Conservation (phyloP, 2,329 filamentous ascomycete species). For the Penicillium brasilianum region DNA sequence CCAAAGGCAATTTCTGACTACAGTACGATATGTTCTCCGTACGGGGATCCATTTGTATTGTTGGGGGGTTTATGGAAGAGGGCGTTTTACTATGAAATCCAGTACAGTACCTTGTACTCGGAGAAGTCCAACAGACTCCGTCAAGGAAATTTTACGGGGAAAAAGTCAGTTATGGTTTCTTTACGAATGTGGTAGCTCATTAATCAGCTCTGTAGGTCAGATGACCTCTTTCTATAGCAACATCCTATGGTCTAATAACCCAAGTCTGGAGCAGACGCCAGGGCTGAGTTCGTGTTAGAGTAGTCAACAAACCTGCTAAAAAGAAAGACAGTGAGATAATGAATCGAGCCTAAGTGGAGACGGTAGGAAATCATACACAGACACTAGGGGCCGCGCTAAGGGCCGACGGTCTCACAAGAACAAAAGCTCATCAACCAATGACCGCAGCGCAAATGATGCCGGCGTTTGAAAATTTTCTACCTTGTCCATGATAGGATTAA, state of each 20-base stretch:
- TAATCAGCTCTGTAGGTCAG: neutral
- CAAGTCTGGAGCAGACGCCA: conserved; percentile 17
- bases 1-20: conserved; percentile 2
- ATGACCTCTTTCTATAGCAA: neutral
- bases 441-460: conserved; percentile 13
- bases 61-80: neutral
- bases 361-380: conserved; percentile 25
- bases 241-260: neutral
- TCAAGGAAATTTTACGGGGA: neutral
- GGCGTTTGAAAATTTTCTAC: conserved; percentile 23
- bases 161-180: neutral
- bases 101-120: neutral
- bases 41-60: neutral
- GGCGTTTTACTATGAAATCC: neutral
- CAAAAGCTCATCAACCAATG: conserved; percentile 31
- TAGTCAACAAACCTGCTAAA: conserved; percentile 8
- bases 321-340: conserved; percentile 1
- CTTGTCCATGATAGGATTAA: conserved; percentile 2
- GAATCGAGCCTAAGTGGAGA: conserved; percentile 21
- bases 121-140: neutral
- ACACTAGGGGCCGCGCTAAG: conserved; percentile 32
- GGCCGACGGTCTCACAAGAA: conserved; percentile 31
- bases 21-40: neutral
- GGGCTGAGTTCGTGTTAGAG: conserved; percentile 17
- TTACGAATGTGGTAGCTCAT: neutral